phyloP scores from a whole-genome alignment of 78 protist species.

The Dictyostelium discoideum region dicty_2.7 NC_007090.3:4417501-4418000 shows the following conservation, averaged over 20 bases:
- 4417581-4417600: conserved; percentile 97
- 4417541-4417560: conserved; percentile 92
- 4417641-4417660: conserved; percentile 90
- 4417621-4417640: conserved; percentile 99
- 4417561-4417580: conserved; percentile 99
- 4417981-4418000: background rate
- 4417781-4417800: conserved; percentile 99
- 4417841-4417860: conserved; percentile 79
- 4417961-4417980: conserved; percentile 73
- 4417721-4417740: background rate
- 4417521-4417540: conserved; percentile 84
- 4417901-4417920: conserved; percentile 56
- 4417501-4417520: conserved; percentile 81
- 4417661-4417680: background rate
- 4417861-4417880: conserved; percentile 90
- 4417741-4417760: background rate
- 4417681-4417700: too few species aligned
- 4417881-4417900: conserved; percentile 13
- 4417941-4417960: conserved; percentile 81
- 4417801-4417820: conserved; percentile 99
- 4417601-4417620: conserved; percentile 98
- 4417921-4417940: conserved; percentile 93
- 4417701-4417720: background rate
- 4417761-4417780: conserved; percentile 15
- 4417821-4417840: conserved; percentile 71